These are phyloP conservation scores for Aspergillus incahuasiensis DNA, from an alignment of 495 filamentous ascomycete genomes.

Conservation along the genomic window DNA sequence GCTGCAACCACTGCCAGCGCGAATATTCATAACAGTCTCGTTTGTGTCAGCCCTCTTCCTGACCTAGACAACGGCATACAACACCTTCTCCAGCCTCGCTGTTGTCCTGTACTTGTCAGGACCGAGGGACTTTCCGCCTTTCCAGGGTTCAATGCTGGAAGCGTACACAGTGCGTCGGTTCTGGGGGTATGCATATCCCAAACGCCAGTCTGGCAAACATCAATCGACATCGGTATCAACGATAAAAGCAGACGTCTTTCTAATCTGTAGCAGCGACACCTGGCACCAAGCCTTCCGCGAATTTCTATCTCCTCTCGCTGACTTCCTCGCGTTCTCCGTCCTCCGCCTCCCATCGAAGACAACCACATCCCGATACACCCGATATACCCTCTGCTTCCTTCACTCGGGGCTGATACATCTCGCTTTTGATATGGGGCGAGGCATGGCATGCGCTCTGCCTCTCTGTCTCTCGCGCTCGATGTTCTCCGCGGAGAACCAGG, in stretches of 20 bases:
- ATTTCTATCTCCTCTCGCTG: background rate
- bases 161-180: background rate
- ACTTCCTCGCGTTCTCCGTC: background rate
- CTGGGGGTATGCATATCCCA: background rate
- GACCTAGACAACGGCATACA: background rate
- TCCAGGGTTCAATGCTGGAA: background rate
- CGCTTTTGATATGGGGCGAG: background rate
- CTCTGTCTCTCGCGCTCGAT: too few species aligned
- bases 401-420: background rate
- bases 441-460: background rate
- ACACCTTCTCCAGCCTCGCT: background rate
- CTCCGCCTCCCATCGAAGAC: background rate
- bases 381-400: background rate
- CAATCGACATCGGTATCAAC: too few species aligned
- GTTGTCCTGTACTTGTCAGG: background rate
- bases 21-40: background rate
- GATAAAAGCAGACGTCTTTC: too few species aligned
- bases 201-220: too few species aligned
- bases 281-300: conserved; percentile 7
- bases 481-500: too few species aligned
- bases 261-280: background rate
- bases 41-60: background rate
- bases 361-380: background rate
- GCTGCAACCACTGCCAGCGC: background rate
- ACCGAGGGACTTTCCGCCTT: background rate